Base-by-base conservation (phyloP, 1,284 basidiomycete genomes). In the Rhodotorula sp. region DNA sequence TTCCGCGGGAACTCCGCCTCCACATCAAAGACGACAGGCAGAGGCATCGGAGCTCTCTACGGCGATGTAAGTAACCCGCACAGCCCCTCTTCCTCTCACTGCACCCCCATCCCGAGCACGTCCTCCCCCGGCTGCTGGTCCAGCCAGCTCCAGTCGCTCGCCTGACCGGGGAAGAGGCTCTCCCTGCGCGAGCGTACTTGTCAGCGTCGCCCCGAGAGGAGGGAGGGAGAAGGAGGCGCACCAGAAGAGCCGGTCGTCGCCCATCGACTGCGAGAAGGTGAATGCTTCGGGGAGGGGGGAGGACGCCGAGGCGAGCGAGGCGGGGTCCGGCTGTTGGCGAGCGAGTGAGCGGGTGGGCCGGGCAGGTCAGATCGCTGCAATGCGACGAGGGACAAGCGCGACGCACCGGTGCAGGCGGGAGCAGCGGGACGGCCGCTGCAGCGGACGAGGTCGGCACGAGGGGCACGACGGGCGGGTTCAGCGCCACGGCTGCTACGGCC, bases 81-180 rank as follows among this genome's bases (percentile, higher is more conserved):
- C n/a, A 50, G 25, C 25, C 3, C 21, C 22, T 8, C 22, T 21
- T 25, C 10, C 48, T 27, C 27, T 51, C 50, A 51, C n/a, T 51
- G 50, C 50, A 51, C 13, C 1, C 27, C 12, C 27, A 19, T 12
- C 10, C 21, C 50, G 13, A 48, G 19, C 50, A 29, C 3, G 8
- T 51, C 50, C 50, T 51, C 50, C 27, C 50, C 50, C 12, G 50
- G n/a, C n/a, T 13, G n/a, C 50, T 29, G 36, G 12, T 51, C 55
- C 8, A 65, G 37, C 64, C 64, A 65, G n/a, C 36, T 41, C 64
- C 64, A 65, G n/a, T 65, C 64, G 12, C 46, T 51, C 46, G 46
- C 46, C 37, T 65, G 56, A 2, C 64, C 64, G 6, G 64, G 64
- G 29, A 65, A 65, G 48, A 65, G 64, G 15, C 46, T 48, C n/a